Conservation (phyloP, 371 early-diverging fungal species). For the Funneliformis caledonium region DNA sequence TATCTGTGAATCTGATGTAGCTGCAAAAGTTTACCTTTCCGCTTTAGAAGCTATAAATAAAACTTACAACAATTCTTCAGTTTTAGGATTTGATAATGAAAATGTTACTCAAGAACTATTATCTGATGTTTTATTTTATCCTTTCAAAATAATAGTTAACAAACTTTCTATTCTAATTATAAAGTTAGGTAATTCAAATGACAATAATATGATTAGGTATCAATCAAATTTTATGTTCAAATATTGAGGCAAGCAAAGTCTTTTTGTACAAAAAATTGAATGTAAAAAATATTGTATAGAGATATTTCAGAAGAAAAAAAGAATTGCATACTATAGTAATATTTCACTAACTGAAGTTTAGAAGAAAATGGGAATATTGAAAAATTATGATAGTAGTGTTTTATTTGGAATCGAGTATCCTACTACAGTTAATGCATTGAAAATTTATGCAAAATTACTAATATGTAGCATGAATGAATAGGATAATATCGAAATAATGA, state of each 20-base stretch:
- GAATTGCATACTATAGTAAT: not conserved
- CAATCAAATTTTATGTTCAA: not conserved
- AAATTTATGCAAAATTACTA: not conserved
- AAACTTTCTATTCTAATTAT: not conserved
- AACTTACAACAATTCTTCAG: no score
- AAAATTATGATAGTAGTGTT: not conserved
- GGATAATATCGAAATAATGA: not conserved
- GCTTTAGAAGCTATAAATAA: no score
- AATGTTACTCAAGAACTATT: not conserved
- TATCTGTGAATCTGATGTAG: no score
- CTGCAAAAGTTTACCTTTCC: no score
- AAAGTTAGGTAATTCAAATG: not conserved
- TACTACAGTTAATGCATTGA: not conserved
- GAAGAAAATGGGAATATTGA: not conserved
- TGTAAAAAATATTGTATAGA: not conserved
- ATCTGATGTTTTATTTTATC: not conserved
- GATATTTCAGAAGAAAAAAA: not conserved
- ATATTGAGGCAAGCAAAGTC: not conserved
- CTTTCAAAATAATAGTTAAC: not conserved
- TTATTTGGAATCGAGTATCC: not conserved
- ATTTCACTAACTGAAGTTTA: not conserved
- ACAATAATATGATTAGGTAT: not conserved
- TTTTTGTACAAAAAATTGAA: constrained; percentile 12
- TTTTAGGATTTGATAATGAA: not conserved
- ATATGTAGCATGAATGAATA: not conserved